phyloP scores from a whole-genome alignment of 1,284 basidiomycete species.

The Apiotrichum mycotoxinovorans region DNA sequence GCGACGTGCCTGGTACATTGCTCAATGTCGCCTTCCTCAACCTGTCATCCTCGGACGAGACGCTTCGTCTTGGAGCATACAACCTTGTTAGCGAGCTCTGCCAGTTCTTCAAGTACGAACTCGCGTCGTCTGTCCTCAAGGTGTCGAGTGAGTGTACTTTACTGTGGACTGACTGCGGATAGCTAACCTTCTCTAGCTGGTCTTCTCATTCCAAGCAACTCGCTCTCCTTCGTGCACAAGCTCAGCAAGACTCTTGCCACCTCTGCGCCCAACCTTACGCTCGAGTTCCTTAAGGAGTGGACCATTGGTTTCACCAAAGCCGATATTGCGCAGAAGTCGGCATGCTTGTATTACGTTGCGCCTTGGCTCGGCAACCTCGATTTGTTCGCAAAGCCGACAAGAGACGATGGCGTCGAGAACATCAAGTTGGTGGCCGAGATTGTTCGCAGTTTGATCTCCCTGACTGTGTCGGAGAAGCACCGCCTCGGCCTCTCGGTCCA shows the following conservation, averaged over 20 bases:
- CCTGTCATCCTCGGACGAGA: slow-evolving; percentile 66
- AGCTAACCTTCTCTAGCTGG: slow-evolving; percentile 51
- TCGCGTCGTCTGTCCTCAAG: slow-evolving; percentile 60
- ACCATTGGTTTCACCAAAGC: slow-evolving; percentile 57
- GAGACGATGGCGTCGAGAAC: slow-evolving; percentile 41
- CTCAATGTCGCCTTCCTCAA: slow-evolving; percentile 77
- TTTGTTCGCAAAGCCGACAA: slow-evolving; percentile 66
- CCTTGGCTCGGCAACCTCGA: slow-evolving; percentile 82
- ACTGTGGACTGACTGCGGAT: slow-evolving; percentile 1
- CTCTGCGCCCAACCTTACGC: slow-evolving; percentile 71
- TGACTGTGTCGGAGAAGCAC: slow-evolving; percentile 69
- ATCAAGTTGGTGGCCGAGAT: slow-evolving; percentile 62
- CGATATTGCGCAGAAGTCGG: slow-evolving; percentile 63
- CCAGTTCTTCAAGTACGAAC: slow-evolving; percentile 71
- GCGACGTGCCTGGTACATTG: slow-evolving; percentile 75
- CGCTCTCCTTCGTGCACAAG: slow-evolving; percentile 60
- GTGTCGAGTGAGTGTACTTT: slow-evolving; percentile 58
- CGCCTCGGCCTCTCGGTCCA: slow-evolving; percentile 63
- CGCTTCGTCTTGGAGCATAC: slow-evolving; percentile 70
- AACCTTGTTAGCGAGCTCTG: slow-evolving; percentile 73
- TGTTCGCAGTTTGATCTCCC: slow-evolving; percentile 67
- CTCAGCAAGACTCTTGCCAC: slow-evolving; percentile 69
- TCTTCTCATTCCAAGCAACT: slow-evolving; percentile 68
- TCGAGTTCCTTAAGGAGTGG: slow-evolving; percentile 82
- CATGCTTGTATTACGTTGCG: slow-evolving; percentile 71